These are phyloP conservation scores for Picochlorum costavermella DNA, from an alignment of 139 green algal genomes.

Conservation along the genomic window DNA sequence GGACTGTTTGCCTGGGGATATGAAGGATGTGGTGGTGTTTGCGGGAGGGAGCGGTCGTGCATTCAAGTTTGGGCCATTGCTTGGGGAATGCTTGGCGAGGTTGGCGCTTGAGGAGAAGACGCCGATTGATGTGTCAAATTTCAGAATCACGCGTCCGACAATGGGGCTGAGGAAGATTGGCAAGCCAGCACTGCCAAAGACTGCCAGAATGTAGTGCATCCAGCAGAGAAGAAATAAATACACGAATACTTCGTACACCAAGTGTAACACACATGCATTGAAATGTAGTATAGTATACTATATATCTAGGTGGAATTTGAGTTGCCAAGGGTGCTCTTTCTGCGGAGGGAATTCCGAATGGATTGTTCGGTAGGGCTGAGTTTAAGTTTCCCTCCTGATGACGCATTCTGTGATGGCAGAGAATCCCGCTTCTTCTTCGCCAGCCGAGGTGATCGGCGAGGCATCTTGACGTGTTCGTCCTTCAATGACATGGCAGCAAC, in stretches of 20 bases:
- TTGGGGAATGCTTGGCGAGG: neutral
- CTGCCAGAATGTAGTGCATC: neutral
- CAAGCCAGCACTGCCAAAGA: neutral
- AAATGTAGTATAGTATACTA: neutral
- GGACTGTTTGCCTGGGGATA: neutral
- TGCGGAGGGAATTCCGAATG: conserved; percentile 20
- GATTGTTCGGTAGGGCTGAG: conserved; percentile 29
- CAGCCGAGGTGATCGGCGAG: neutral
- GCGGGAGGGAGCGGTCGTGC: neutral
- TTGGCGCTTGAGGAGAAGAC: neutral
- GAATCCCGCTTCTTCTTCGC: neutral
- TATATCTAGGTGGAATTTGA: neutral
- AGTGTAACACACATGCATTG: neutral
- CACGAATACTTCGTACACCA: too few species aligned
- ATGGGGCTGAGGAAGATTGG: conserved; percentile 1
- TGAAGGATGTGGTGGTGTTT: neutral
- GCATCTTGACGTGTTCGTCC: neutral
- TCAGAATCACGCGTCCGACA: neutral
- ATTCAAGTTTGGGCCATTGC: conserved; percentile 2
- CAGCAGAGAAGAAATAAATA: too few species aligned
- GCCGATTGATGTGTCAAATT: neutral
- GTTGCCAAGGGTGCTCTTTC: conserved; percentile 11
- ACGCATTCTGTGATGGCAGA: neutral
- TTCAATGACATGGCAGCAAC: neutral
- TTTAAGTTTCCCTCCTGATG: neutral